Conservation (phyloP, 2,329 filamentous ascomycete species). For the Exutisphaerella laricina region DNA sequence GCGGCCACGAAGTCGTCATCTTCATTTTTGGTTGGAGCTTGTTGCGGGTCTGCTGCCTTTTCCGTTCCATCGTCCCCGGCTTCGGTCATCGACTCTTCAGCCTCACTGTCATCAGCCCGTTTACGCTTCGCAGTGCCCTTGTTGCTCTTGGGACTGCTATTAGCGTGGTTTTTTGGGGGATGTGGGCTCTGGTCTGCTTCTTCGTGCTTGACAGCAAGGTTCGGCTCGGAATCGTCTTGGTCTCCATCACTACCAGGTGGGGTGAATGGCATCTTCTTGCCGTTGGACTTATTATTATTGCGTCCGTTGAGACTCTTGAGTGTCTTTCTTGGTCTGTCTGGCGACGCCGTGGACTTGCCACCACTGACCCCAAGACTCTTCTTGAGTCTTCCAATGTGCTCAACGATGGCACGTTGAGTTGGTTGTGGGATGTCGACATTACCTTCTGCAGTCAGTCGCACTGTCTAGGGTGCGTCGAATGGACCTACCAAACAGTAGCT, state of each 20-base stretch:
- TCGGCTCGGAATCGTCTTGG: too few species aligned
- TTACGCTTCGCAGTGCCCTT: background rate
- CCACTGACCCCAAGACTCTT: constrained; percentile 4
- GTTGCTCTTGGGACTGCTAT: background rate
- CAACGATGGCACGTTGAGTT: constrained; percentile 3
- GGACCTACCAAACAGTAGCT: constrained; percentile 1
- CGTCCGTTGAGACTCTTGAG: background rate
- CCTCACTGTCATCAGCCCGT: background rate
- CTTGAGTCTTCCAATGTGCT: constrained; percentile 9
- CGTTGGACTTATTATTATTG: background rate
- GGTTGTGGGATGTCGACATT: background rate
- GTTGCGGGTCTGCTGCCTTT: background rate
- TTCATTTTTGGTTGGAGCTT: background rate
- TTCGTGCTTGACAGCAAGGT: too few species aligned
- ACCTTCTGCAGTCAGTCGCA: background rate
- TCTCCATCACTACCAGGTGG: background rate
- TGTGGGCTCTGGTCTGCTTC: background rate
- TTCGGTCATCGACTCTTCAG: background rate
- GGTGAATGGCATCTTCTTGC: background rate
- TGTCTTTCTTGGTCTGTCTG: background rate
- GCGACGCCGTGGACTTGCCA: background rate
- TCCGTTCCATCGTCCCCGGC: background rate
- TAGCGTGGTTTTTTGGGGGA: background rate
- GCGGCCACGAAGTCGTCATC: background rate
- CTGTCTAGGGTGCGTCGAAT: background rate